phyloP scores from a whole-genome alignment of 208 protist genomes.

The Leishmania arabica region DNA sequence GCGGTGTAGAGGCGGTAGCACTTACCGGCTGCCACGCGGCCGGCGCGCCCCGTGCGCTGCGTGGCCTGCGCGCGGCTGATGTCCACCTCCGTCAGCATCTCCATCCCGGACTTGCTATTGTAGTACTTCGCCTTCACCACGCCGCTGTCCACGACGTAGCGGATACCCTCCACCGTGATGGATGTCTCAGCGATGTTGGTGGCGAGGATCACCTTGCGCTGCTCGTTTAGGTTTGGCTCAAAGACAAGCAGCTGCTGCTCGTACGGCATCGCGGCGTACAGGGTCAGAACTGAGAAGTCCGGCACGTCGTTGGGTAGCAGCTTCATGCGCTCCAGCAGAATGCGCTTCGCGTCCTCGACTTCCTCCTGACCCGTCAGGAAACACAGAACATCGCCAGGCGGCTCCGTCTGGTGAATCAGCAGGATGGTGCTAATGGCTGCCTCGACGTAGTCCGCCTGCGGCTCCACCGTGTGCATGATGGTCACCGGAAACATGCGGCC shows the following conservation, averaged over 20 bases:
- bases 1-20: conserved; percentile 98
- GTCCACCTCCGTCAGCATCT: conserved; percentile 94
- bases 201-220: conserved; percentile 96
- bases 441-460: conserved; percentile 97
- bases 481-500: conserved; percentile 93
- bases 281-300: conserved; percentile 74
- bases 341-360: conserved; percentile 88
- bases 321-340: conserved; percentile 81
- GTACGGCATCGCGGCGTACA: conserved; percentile 97
- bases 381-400: conserved; percentile 98
- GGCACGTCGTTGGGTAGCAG: conserved; percentile 61
- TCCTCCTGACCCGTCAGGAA: conserved; percentile 99
- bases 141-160: conserved; percentile 98
- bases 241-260: conserved; percentile 97
- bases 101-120: conserved; percentile 97
- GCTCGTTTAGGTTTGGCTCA: conserved; percentile 85
- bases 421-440: conserved; percentile 97
- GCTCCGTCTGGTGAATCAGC: conserved; percentile 96
- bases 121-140: conserved; percentile 98
- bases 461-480: conserved; percentile 93
- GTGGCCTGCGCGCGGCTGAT: conserved; percentile 94
- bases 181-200: conserved; percentile 99
- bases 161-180: conserved; percentile 99
- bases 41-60: conserved; percentile 97
- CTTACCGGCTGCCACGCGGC: conserved; percentile 96